These are phyloP conservation scores for California macrophylla DNA, from an alignment of 441 rosid species.

Conservation along the genomic window DNA sequence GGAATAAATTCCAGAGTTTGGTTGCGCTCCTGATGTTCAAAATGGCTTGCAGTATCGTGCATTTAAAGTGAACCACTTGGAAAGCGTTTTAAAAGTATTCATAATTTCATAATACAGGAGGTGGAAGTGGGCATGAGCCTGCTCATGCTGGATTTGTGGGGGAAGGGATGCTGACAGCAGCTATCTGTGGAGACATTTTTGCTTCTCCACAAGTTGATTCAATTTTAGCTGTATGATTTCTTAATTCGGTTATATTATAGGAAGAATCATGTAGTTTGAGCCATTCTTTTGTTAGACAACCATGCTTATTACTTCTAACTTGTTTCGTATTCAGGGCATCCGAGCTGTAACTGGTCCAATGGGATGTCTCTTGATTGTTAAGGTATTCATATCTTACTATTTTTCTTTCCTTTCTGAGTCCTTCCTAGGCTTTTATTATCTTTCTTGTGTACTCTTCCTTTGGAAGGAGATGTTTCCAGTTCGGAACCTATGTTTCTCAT, in stretches of 20 bases:
- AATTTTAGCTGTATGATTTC: constrained; percentile 68
- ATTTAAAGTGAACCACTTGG: background rate
- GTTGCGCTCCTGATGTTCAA: background rate
- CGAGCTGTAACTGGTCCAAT: constrained; percentile 92
- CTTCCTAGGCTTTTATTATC: too few relatives aligned
- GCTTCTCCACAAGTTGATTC: constrained; percentile 90
- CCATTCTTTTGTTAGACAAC: constrained; percentile 9
- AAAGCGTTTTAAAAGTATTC: background rate
- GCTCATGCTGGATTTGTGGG: constrained; percentile 97
- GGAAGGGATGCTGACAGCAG: constrained; percentile 97
- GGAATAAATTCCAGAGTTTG: background rate
- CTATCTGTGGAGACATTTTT: constrained; percentile 91
- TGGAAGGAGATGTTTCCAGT: too few relatives aligned
- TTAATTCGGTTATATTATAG: background rate
- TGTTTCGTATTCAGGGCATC: constrained; percentile 54
- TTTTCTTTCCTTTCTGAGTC: too few relatives aligned
- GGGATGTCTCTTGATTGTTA: constrained; percentile 92
- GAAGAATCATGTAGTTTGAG: background rate
- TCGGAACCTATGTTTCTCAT: too few relatives aligned
- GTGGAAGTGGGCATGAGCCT: constrained; percentile 99
- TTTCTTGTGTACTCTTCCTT: too few relatives aligned
- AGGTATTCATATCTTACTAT: constrained; percentile 50
- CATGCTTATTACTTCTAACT: constrained; percentile 9
- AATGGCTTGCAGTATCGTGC: background rate
- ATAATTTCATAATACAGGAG: constrained; percentile 38